These are phyloP conservation scores for Mortierella sp. DNA, from an alignment of 371 early-diverging fungal species.

Conservation along the genomic window DNA sequence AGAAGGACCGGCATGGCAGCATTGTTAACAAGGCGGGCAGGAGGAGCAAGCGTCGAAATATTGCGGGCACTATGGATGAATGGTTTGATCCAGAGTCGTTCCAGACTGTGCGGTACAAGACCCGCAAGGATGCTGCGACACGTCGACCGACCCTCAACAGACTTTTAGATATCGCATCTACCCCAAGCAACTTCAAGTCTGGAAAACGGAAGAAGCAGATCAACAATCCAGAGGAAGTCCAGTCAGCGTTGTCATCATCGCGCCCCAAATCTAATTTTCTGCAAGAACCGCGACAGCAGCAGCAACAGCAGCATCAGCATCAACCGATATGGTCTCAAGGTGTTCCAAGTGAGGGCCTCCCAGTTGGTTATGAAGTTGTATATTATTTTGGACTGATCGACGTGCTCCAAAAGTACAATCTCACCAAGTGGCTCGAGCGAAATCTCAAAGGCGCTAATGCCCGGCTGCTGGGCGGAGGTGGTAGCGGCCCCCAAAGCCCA, in stretches of 20 bases:
- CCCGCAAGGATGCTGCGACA: conserved; percentile 1
- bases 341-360: conserved; percentile 26
- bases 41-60: conserved; percentile 1
- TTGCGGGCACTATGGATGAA: conserved; percentile 1
- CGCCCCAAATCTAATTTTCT: conserved; percentile 3
- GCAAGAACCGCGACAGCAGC: background rate
- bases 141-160: background rate
- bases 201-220: background rate
- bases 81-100: conserved; percentile 18
- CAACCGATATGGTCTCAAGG: conserved; percentile 46
- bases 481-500: conserved; percentile 1
- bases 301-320: background rate
- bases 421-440: conserved; percentile 66
- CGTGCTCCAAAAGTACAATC: conserved; percentile 67
- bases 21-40: background rate
- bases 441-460: conserved; percentile 60
- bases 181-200: no score
- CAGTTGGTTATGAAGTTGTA: conserved; percentile 53
- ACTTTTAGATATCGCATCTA: background rate
- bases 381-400: conserved; percentile 72
- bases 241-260: background rate
- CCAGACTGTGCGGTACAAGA: conserved; percentile 34
- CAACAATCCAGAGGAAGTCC: background rate
- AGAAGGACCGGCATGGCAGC: background rate
- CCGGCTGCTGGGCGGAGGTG: conserved; percentile 28